Conservation (phyloP, 2,329 filamentous ascomycete species). For the Cytospora mali region DNA sequence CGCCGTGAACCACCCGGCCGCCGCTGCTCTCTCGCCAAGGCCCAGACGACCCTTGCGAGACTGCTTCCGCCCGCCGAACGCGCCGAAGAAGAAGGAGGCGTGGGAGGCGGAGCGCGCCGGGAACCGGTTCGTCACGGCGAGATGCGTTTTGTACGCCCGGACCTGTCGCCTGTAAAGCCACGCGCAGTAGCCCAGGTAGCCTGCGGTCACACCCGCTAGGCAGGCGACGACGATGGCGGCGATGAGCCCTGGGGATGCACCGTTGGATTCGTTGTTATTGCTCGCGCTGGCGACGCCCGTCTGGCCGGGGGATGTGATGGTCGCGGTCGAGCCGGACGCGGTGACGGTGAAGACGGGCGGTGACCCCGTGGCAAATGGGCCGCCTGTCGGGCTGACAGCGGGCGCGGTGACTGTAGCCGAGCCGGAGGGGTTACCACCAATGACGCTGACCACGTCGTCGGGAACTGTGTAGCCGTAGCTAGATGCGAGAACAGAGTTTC, state of each 20-base stretch:
- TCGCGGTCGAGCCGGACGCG: slow-evolving; percentile 50
- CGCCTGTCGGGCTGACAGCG: slow-evolving; percentile 63
- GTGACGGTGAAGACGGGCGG: slow-evolving; percentile 71
- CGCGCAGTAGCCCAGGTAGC: slow-evolving; percentile 70
- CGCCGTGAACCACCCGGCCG: slow-evolving; percentile 21
- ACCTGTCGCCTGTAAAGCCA: slow-evolving; percentile 76
- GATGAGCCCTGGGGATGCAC: slow-evolving; percentile 44
- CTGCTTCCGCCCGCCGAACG: slow-evolving; percentile 33
- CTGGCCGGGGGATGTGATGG: slow-evolving; percentile 43
- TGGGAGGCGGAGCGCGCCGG: slow-evolving; percentile 40
- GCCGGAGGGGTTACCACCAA: slow-evolving; percentile 37
- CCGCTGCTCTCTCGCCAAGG: slow-evolving; percentile 18
- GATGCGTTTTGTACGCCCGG: slow-evolving; percentile 68
- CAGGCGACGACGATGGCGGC: slow-evolving; percentile 63
- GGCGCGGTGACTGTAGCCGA: slow-evolving; percentile 67
- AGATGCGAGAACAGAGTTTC: slow-evolving; percentile 56
- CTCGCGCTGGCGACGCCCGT: slow-evolving; percentile 40
- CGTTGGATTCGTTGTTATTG: slow-evolving; percentile 33
- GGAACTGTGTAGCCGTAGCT: slow-evolving; percentile 70
- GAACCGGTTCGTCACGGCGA: slow-evolving; percentile 63
- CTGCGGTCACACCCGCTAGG: slow-evolving; percentile 61
- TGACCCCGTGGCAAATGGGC: slow-evolving; percentile 71
- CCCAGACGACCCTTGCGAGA: slow-evolving; percentile 5
- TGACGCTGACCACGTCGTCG: slow-evolving; percentile 56
- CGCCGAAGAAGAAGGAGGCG: slow-evolving; percentile 35